Percentiles rank a stretch among this genome's conserved stretches.
phyloP scores from a whole-genome alignment of 805 yeast species.

The Ogataea angusta region DNA sequence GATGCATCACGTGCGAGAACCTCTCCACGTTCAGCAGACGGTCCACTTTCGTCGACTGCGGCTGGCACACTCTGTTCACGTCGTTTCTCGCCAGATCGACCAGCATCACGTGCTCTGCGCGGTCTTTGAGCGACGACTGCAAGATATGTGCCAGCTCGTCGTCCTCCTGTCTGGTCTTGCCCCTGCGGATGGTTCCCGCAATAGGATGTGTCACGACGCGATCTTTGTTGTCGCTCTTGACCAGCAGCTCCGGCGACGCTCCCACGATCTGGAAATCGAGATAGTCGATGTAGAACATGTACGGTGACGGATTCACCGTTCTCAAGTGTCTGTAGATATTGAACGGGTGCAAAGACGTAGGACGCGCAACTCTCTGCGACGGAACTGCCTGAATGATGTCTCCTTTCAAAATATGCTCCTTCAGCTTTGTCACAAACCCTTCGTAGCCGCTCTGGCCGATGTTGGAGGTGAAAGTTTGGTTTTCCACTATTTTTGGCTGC shows the following conservation, averaged over 20 bases:
- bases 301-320: constrained; percentile 97
- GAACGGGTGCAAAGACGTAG: constrained; percentile 93
- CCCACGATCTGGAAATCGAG: constrained; percentile 93
- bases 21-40: constrained; percentile 85
- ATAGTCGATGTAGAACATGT: constrained; percentile 89
- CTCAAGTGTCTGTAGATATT: constrained; percentile 92
- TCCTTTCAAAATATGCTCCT: constrained; percentile 81
- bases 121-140: constrained; percentile 76
- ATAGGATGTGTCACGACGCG: constrained; percentile 93
- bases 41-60: constrained; percentile 80
- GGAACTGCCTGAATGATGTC: constrained; percentile 98
- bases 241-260: constrained; percentile 94
- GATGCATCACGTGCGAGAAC: constrained; percentile 95
- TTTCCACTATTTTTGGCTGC: constrained; percentile 67
- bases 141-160: constrained; percentile 74
- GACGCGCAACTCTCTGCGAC: constrained; percentile 93
- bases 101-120: constrained; percentile 98
- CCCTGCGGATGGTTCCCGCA: constrained; percentile 94
- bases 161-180: constrained; percentile 88
- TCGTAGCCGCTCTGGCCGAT: constrained; percentile 95
- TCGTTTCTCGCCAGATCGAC: constrained; percentile 98
- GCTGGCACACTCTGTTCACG: constrained; percentile 91
- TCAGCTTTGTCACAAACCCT: constrained; percentile 67
- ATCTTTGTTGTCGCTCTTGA: constrained; percentile 68
- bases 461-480: constrained; percentile 77